phyloP scores from a whole-genome alignment of 2,329 filamentous ascomycete genomes.

The Cladosporium sp. region DNA sequence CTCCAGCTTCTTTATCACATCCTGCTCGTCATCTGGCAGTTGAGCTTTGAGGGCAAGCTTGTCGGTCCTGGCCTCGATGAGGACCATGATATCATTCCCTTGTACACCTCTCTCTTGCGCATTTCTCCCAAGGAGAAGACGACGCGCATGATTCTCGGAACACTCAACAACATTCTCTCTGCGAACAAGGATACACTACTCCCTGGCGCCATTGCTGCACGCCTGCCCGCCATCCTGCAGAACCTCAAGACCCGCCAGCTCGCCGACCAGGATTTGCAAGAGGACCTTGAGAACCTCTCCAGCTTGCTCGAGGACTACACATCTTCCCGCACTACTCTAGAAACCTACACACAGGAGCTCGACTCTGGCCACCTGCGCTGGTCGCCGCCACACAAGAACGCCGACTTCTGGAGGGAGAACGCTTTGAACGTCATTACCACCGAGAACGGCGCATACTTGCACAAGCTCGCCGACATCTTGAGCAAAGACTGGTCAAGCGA shows the following conservation, averaged over 20 bases:
- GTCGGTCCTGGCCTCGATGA: slow-evolving; percentile 79
- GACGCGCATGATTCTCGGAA: slow-evolving; percentile 83
- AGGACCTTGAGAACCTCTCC: slow-evolving; percentile 44
- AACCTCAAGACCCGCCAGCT: slow-evolving; percentile 53
- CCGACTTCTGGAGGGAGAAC: slow-evolving; percentile 88
- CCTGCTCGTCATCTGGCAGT: slow-evolving; percentile 88
- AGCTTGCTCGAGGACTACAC: slow-evolving; percentile 81
- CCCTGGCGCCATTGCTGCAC: slow-evolving; percentile 79
- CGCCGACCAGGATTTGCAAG: slow-evolving; percentile 50
- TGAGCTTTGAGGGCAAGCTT: slow-evolving; percentile 77
- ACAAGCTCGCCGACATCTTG: slow-evolving; percentile 81
- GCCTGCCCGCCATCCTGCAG: slow-evolving; percentile 62
- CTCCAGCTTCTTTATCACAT: slow-evolving; percentile 93
- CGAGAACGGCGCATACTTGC: slow-evolving; percentile 72
- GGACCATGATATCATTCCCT: slow-evolving; percentile 84
- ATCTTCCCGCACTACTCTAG: slow-evolving; percentile 63
- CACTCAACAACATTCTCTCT: slow-evolving; percentile 80
- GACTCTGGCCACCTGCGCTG: slow-evolving; percentile 83
- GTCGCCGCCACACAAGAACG: slow-evolving; percentile 85
- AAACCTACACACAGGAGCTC: slow-evolving; percentile 74
- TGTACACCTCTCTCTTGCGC: slow-evolving; percentile 88
- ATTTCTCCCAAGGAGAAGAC: slow-evolving; percentile 98
- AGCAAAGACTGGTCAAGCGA: slow-evolving; percentile 79
- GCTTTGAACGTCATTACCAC: slow-evolving; percentile 80
- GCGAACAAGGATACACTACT: slow-evolving; percentile 65